These are phyloP conservation scores for Fusarium dimerum DNA, from an alignment of 2,329 filamentous ascomycete species.

Conservation along the genomic window DNA sequence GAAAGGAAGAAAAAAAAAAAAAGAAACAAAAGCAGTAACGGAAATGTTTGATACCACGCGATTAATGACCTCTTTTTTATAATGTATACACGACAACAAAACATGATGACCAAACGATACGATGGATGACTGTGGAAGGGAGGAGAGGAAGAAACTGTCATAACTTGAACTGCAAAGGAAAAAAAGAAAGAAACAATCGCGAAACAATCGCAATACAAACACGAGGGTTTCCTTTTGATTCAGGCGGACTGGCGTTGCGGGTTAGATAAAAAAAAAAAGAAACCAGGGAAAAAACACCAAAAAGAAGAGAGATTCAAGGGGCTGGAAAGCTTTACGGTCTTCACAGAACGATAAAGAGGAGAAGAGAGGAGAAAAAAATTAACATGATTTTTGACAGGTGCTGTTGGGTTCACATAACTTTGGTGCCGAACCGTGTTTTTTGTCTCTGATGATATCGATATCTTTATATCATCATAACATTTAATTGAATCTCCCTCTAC, in stretches of 20 bases:
- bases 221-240: neutral
- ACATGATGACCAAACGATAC: conserved; percentile 17
- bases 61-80: neutral
- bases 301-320: neutral
- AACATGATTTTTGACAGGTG: neutral
- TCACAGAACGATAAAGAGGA: neutral
- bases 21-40: conserved; percentile 15
- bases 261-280: conserved; percentile 21
- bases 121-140: conserved; percentile 1
- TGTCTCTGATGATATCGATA: neutral
- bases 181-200: conserved; percentile 8
- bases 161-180: neutral
- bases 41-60: conserved; percentile 30
- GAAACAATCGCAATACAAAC: conserved; percentile 8
- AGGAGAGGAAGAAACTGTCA: neutral
- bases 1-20: conserved; percentile 20
- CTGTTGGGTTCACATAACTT: neutral
- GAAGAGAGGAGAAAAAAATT: too few relatives aligned
- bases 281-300: conserved; percentile 7
- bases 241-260: conserved; percentile 24
- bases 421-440: neutral
- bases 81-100: conserved; percentile 23
- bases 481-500: neutral
- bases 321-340: conserved; percentile 2
- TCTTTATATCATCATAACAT: neutral